Base-by-base conservation (phyloP, 78 protist genomes). In the Guillardia theta region DNA sequence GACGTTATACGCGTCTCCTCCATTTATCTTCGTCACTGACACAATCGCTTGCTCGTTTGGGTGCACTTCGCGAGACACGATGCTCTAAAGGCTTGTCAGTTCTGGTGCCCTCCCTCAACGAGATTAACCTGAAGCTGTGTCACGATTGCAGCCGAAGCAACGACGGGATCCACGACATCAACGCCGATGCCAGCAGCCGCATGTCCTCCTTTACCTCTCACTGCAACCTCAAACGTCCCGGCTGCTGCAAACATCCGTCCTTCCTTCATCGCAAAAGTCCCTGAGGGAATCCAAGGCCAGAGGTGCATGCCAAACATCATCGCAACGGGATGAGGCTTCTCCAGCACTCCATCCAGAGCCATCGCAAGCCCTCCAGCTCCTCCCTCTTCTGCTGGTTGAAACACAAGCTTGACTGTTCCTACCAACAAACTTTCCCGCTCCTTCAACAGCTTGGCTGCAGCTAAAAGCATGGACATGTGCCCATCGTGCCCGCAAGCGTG, bases 401-500 rank as follows among this genome's bases (percentile, higher is more conserved):
- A 80, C 43, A 80, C 24, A 27, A 80, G 48, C 24, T 10, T 19
- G 33, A 80, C 90, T 3, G 90, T 80, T 46, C 90, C 90, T 4
- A 18, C 45, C 44, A 80, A 24, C 50, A 6, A 12, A 19, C 44
- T 44, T 33, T 80, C 90, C 44, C 37, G 90, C 2, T 18, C 27
- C 50, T 80, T 80, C 36, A 80, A 9, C 37, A 80, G 43, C 90
- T 80, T 80, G 1, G 90, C 90, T 0, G 90, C 90, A 48, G 58
- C 90, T 24, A 80, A 48, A 10, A 80, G 90, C 90, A 80, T 80
- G 44, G 90, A 0, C 90, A 44, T 44, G 33, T 44, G 90, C 50
- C 58, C 90, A 30, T 80, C 90, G 48, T 80, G 90, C 44, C 90
- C 90, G 33, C 90, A 80, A 12, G 90, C 90, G 50, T 80, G 90